Conservation (phyloP, 306 rosid species). For the Carpinus viminea region DNA sequence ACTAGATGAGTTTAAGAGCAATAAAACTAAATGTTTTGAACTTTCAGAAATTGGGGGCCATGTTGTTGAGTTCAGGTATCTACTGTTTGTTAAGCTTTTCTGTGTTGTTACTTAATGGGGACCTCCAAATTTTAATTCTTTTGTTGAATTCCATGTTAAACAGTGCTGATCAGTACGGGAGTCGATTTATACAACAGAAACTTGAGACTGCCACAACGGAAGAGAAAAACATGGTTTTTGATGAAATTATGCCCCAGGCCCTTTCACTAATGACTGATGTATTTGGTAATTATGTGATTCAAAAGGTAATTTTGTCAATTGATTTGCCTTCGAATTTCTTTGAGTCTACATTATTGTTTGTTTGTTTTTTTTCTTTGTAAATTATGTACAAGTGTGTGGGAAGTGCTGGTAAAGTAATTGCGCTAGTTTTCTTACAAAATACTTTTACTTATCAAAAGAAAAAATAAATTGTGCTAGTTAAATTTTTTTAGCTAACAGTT, state of each 20-base stretch:
- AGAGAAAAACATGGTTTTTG: slow-evolving; percentile 89
- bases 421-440: too few species aligned
- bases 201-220: slow-evolving; percentile 84
- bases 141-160: slow-evolving; percentile 19
- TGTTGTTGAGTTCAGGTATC: slow-evolving; percentile 82
- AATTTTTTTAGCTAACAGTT: slow-evolving; percentile 1
- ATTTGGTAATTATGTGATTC: slow-evolving; percentile 94
- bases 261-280: slow-evolving; percentile 94
- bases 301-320: slow-evolving; percentile 57
- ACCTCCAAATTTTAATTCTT: slow-evolving; percentile 10
- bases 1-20: slow-evolving; percentile 87
- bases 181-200: slow-evolving; percentile 91
- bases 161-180: slow-evolving; percentile 94
- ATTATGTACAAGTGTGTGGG: not conserved
- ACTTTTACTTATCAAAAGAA: too few species aligned
- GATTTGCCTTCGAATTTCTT: not conserved
- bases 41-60: slow-evolving; percentile 77
- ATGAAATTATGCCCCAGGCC: slow-evolving; percentile 94
- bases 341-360: not conserved
- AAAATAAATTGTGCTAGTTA: not conserved
- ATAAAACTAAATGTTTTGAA: slow-evolving; percentile 80
- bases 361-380: not conserved
- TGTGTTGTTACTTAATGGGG: slow-evolving; percentile 14
- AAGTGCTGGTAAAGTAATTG: not conserved
- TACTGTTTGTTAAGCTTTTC: slow-evolving; percentile 11